Conservation (phyloP, 164 flowering plant species). For the Berberis thunbergii region DNA sequence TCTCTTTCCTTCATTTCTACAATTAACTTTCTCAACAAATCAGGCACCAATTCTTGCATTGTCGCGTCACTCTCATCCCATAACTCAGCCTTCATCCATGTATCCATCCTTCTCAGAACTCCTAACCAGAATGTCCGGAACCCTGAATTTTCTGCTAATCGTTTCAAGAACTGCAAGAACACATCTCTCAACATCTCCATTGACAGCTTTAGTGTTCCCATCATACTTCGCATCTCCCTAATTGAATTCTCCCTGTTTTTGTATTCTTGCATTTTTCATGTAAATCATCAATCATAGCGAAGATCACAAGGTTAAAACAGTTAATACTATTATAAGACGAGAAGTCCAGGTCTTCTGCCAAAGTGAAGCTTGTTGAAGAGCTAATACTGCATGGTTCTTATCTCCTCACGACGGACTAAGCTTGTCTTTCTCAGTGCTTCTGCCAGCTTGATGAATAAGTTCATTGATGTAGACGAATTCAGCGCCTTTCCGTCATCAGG, state of each 20-base stretch:
- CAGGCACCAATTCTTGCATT: constrained; percentile 49
- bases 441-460: constrained; percentile 55
- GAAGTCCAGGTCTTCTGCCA: constrained; percentile 57
- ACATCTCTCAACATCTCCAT: constrained; percentile 71
- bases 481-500: constrained; percentile 35
- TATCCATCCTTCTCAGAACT: constrained; percentile 83
- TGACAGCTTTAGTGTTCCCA: constrained; percentile 56
- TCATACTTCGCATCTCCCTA: constrained; percentile 75
- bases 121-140: constrained; percentile 85
- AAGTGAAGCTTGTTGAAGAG: constrained; percentile 45
- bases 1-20: constrained; percentile 55
- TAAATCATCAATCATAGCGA: constrained; percentile 88
- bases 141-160: constrained; percentile 36
- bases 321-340: constrained; percentile 38
- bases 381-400: constrained; percentile 56
- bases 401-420: constrained; percentile 78
- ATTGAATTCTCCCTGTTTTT: constrained; percentile 65
- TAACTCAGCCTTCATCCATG: constrained; percentile 82
- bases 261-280: constrained; percentile 83
- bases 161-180: constrained; percentile 50
- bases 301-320: constrained; percentile 56
- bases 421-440: constrained; percentile 68
- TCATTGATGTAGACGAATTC: constrained; percentile 16
- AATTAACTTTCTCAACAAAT: constrained; percentile 55
- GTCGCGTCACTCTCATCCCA: constrained; percentile 42